Evolutionary conservation across 768 basidiomycete species (phyloP).

Genomic region (Gymnopilus junonius): DNA sequence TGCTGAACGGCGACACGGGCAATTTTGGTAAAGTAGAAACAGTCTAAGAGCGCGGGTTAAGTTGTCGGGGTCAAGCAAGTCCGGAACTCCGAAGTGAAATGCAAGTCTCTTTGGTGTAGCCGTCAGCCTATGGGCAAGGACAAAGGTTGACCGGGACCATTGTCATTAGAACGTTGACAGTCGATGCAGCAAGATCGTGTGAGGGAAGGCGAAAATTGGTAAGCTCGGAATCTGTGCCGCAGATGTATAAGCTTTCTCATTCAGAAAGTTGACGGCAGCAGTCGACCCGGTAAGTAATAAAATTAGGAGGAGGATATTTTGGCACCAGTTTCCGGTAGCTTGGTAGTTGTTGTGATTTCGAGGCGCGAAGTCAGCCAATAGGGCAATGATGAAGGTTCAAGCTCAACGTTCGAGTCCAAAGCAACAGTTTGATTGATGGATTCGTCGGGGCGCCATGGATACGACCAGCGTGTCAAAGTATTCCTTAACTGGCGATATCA

Average conservation of each 20-base stretch:
- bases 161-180: too few species aligned
- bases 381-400: background rate
- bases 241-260: background rate
- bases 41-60: background rate
- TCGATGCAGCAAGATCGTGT: background rate
- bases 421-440: too few species aligned
- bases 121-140: too few species aligned
- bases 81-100: too few species aligned
- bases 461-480: background rate
- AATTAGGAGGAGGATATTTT: background rate
- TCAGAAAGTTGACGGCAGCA: background rate
- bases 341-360: too few species aligned
- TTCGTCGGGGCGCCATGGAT: too few species aligned
- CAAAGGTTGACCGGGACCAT: too few species aligned
- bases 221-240: too few species aligned
- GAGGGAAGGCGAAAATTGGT: background rate
- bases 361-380: background rate
- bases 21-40: background rate
- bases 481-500: background rate
- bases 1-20: background rate
- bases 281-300: background rate
- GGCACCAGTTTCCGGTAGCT: background rate
- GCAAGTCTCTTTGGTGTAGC: too few species aligned
- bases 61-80: background rate
- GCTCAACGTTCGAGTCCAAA: too few species aligned